Conservation (phyloP, 176 grass and related monocot genomes). For the Carex scoparia region DNA sequence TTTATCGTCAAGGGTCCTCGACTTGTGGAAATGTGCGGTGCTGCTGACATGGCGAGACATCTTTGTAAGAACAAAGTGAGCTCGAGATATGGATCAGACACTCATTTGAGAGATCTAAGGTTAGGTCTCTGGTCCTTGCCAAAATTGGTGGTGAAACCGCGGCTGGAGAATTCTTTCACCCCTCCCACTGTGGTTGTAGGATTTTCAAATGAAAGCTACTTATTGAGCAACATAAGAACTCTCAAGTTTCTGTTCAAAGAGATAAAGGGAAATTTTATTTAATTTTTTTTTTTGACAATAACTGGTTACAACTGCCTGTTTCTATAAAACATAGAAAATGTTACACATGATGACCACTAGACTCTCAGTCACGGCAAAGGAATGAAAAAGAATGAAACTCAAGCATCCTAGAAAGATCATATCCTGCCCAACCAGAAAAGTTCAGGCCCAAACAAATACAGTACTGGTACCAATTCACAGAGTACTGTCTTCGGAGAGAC, state of each 20-base stretch:
- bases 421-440: neutral
- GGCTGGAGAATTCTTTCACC: neutral
- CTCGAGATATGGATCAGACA: neutral
- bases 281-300: neutral
- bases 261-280: neutral
- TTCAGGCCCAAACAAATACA: neutral
- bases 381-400: neutral
- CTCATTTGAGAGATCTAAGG: conserved; percentile 3
- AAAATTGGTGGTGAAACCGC: conserved; percentile 15
- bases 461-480: neutral
- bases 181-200: neutral
- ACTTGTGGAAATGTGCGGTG: conserved; percentile 69
- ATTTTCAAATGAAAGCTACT: conserved; percentile 2
- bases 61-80: conserved; percentile 17
- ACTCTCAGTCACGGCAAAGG: neutral
- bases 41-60: conserved; percentile 65
- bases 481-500: neutral
- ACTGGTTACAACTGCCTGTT: neutral
- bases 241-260: neutral
- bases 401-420: neutral
- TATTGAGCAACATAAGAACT: neutral
- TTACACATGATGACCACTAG: neutral
- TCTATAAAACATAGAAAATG: neutral
- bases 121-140: conserved; percentile 44
- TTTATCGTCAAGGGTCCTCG: conserved; percentile 97